Percentiles rank a stretch among this genome's conserved stretches.
Conservation (phyloP, 1,284 basidiomycete genomes). For the Papiliotrema laurentii region DNA sequence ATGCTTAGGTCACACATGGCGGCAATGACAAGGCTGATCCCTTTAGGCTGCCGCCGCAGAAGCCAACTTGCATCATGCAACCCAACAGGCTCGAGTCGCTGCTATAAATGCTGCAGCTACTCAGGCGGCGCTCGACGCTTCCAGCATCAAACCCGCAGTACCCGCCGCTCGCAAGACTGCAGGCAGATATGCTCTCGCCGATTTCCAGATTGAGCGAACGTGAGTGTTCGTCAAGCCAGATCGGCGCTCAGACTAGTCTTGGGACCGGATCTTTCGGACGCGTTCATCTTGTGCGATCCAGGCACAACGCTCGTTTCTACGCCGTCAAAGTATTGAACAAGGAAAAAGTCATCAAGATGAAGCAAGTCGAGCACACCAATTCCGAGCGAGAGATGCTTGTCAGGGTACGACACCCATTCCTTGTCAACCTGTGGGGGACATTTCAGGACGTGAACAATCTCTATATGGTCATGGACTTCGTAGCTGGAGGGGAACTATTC, state of each 20-base stretch:
- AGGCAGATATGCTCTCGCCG: conserved; percentile 51
- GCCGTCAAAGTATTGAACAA: conserved; percentile 93
- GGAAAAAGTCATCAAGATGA: conserved; percentile 90
- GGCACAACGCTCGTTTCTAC: conserved; percentile 88
- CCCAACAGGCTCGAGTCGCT: conserved; percentile 48
- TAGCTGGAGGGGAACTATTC: conserved; percentile 95
- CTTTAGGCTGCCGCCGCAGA: conserved; percentile 46
- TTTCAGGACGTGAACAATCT: conserved; percentile 91
- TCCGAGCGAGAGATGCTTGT: conserved; percentile 90
- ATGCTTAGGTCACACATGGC: conserved; percentile 9
- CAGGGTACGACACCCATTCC: conserved; percentile 88
- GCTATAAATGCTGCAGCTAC: conserved; percentile 48
- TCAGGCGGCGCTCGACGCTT: conserved; percentile 41
- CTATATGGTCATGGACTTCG: conserved; percentile 99
- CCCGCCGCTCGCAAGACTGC: conserved; percentile 48
- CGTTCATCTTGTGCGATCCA: conserved; percentile 86
- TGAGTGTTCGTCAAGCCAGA: conserved; percentile 28
- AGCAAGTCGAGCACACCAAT: conserved; percentile 97
- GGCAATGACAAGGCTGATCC: not conserved
- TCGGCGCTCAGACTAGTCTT: conserved; percentile 47
- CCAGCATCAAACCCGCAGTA: conserved; percentile 13
- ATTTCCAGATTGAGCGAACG: conserved; percentile 53
- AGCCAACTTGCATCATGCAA: conserved; percentile 45
- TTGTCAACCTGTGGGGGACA: conserved; percentile 97
- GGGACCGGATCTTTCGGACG: conserved; percentile 94